phyloP scores from a whole-genome alignment of 225 moss, liverwort and hornwort species.

The Polytrichum commune region DNA sequence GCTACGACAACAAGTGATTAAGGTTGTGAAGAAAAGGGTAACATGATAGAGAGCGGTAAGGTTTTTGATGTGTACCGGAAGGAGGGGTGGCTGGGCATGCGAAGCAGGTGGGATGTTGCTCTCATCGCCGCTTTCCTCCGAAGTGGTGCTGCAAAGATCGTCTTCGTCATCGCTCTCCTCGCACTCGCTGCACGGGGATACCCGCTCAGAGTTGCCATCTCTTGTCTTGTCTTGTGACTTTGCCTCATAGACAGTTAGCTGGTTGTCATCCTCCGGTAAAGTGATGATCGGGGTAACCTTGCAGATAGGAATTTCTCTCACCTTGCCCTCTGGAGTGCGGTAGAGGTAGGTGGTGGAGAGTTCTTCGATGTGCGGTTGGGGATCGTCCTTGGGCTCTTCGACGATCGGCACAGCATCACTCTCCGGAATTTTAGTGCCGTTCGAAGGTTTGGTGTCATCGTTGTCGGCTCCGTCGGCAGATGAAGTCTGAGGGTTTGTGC shows the following conservation, averaged over 20 bases:
- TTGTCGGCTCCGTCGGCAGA: slow-evolving; percentile 15
- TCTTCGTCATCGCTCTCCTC: slow-evolving; percentile 19
- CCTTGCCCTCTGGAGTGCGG: neutral
- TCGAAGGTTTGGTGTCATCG: slow-evolving; percentile 6
- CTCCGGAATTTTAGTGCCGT: slow-evolving; percentile 3
- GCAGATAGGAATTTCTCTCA: slow-evolving; percentile 1
- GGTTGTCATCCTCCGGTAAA: too few relatives aligned
- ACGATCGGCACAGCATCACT: neutral
- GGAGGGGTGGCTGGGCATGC: slow-evolving; percentile 23
- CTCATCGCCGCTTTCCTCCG: slow-evolving; percentile 33
- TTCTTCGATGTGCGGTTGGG: too few relatives aligned
- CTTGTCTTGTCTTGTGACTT: too few relatives aligned
- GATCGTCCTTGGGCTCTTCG: too few relatives aligned
- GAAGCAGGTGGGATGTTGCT: slow-evolving; percentile 14
- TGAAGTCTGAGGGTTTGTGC: slow-evolving; percentile 17
- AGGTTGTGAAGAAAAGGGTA: neutral
- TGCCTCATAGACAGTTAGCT: too few relatives aligned
- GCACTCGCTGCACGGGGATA: slow-evolving; percentile 26
- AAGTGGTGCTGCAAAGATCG: slow-evolving; percentile 16
- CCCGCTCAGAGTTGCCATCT: slow-evolving; percentile 20
- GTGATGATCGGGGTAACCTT: neutral
- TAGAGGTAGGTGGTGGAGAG: neutral
- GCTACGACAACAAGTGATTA: neutral
- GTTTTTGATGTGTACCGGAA: slow-evolving; percentile 15
- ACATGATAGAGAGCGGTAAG: neutral